Base-by-base conservation (phyloP, 306 rosid genomes). In the Acmispon strigosus region DNA sequence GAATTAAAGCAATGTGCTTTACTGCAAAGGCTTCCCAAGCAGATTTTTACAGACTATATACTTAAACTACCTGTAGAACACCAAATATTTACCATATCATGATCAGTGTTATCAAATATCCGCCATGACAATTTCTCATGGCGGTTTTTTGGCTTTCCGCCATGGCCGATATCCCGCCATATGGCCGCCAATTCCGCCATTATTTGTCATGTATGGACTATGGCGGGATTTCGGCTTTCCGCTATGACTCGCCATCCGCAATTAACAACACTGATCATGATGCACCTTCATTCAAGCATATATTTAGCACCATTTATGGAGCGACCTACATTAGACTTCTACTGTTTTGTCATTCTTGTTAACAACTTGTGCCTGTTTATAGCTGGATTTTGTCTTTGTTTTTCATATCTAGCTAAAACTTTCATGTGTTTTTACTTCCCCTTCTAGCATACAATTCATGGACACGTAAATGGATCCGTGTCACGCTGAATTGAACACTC, bases 381-480 rank as follows among this genome's bases (percentile, higher is more conserved):
- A 62, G 84, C 77, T 76, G 76, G 82, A 66, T 71, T 65, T 61
- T 80, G 78, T 80, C 24, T 60, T 45, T 51, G 77, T 45, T 76
- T 50, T 48, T 9, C 51, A 41, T 37, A 65, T 64, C 50, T 37
- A 32, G 74, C 41, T 19, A 58, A 58, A 56, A 19, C 32, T 62
- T 69, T 60, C 34, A 61, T 52, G 44, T 50, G 63, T 44, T 70
- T 56, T 67, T 50, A 17, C 54, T 61, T 45, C 10, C 61, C 50
- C 24, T 74, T 79, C 18, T 52, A 17, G 72, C 73, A 37, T 22
- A 50, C 61, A 68, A 32, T 81, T 81, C 22, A 5, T 73, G 41
- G 81, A 69, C 79, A 55, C 20, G 12, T 60, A 45, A 19, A 29
- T 70, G 73, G 53, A 60, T 62, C 70, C 36, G 44, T 62, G 78